A percentile compares a stretch with the other conserved stretches of the same genome.
Evolutionary conservation across 2,329 filamentous ascomycete species (phyloP).

Genomic region (Paraphoma sp.): DNA sequence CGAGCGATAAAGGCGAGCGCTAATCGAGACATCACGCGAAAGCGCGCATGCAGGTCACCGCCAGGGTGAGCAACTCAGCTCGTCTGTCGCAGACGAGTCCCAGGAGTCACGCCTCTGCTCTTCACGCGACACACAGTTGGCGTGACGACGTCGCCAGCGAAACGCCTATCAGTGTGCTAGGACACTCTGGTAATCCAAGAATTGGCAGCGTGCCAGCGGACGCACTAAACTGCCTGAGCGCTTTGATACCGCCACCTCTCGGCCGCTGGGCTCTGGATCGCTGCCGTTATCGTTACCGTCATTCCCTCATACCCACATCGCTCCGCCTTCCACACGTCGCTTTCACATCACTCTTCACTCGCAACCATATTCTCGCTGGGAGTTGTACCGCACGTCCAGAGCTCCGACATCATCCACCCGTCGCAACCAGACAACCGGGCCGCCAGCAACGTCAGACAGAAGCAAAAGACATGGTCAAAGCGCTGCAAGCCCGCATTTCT

Average conservation of each 20-base stretch:
- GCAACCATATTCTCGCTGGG: constrained; percentile 10
- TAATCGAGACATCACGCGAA: background rate
- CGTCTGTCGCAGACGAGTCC: no score
- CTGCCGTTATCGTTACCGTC: background rate
- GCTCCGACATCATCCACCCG: constrained; percentile 24
- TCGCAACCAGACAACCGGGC: constrained; percentile 31
- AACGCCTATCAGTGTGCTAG: no score
- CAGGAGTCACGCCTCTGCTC: no score
- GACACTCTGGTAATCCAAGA: no score
- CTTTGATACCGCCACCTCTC: constrained; percentile 28
- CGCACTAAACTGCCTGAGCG: background rate
- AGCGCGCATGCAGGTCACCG: constrained; percentile 1
- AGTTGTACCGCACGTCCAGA: constrained; percentile 6
- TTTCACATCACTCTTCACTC: constrained; percentile 9
- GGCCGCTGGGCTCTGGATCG: constrained; percentile 26
- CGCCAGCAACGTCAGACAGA: constrained; percentile 30
- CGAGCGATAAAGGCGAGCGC: constrained; percentile 13
- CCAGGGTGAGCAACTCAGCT: no score
- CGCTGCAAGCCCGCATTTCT: constrained; percentile 26
- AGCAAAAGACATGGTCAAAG: constrained; percentile 45
- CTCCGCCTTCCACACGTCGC: constrained; percentile 17
- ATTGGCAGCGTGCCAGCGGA: no score
- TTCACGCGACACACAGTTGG: no score
- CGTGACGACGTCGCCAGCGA: no score
- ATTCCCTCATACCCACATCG: constrained; percentile 16